Base-by-base conservation (phyloP, 1,139 yeast genomes). In the Geotrichum citri-aurantii region DNA sequence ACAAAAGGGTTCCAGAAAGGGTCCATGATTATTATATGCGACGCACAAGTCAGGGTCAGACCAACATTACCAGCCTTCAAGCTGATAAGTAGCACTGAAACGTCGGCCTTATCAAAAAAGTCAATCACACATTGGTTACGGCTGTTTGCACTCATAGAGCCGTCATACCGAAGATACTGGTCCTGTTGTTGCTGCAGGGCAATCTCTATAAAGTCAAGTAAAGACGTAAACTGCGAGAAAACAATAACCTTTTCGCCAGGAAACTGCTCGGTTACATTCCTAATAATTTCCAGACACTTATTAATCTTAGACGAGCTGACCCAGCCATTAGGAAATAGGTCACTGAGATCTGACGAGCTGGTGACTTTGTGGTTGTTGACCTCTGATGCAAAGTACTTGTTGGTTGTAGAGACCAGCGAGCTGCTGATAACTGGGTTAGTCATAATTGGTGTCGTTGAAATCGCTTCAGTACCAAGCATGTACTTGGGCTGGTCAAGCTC, bases 1-100 rank as follows among this genome's bases (percentile, higher is more conserved):
- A 92, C 96, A 72, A 81, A 92, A 0, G 98, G 98, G 68, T 92
- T 92, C 98, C 99, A 92, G 70, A 90, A 92, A 19, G 97, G 97
- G 70, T 92, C 98, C 78, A 89, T 81, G 14, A 92, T 81, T 55
- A 92, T 82, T 11, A 92, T 96, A 70, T 90, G 97, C 47, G 90
- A 87, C 0, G 99, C 98, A 75, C 95, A 88, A 0, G 97, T 92
- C 64, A 92, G 78, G 0, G 97, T 92, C 62, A 92, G 78, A 5
- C 98, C 99, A 14, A 92, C 93, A 70, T 89, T 91, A 65, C 98
- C 98, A 0, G 97, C 97, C 68, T 86, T 86, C 68, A 92, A 79
- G 0, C 96, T 88, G 31, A 90, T 79, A 54, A 92, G 75, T 69
- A 92, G 72, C 11, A 92, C 80, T 52, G 77, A 77, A 40, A 77